These are phyloP conservation scores for Zoysia pacifica DNA, from an alignment of 176 grass and related monocot species.

Conservation along the genomic window DNA sequence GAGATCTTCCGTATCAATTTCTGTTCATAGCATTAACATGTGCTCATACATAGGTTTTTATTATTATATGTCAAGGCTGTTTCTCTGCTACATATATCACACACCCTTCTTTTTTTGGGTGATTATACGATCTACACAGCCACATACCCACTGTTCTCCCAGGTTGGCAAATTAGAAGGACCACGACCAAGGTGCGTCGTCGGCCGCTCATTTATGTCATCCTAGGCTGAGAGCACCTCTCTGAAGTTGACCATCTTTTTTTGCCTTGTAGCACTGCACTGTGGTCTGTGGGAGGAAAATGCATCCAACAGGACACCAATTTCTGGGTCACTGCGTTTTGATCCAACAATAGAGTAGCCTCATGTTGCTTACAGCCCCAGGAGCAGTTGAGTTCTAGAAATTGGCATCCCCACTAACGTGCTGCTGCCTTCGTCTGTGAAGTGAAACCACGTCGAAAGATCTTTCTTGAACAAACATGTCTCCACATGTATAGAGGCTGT, in stretches of 20 bases:
- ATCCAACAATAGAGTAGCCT: constrained; percentile 33
- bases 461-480: constrained; percentile 42
- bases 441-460: constrained; percentile 24
- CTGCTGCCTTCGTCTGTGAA: constrained; percentile 29
- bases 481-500: constrained; percentile 28
- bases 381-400: constrained; percentile 35
- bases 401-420: constrained; percentile 53
- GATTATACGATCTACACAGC: constrained; percentile 41
- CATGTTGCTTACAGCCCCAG: constrained; percentile 15
- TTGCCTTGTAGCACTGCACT: constrained; percentile 2
- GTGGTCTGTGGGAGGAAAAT: constrained; percentile 31
- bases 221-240: constrained; percentile 56
- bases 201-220: constrained; percentile 62
- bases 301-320: constrained; percentile 45
- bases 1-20: constrained; percentile 52
- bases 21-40: constrained; percentile 42
- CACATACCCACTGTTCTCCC: constrained; percentile 40
- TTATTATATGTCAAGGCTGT: constrained; percentile 30
- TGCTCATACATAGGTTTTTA: constrained; percentile 39
- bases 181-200: constrained; percentile 45
- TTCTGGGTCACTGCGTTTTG: constrained; percentile 27
- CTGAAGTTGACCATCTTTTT: constrained; percentile 55
- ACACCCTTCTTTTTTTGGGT: constrained; percentile 39
- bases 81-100: constrained; percentile 27
- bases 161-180: constrained; percentile 31